Evolutionary conservation across 2,329 filamentous ascomycete species (phyloP).

Genomic region (Pyrenophora teres): DNA sequence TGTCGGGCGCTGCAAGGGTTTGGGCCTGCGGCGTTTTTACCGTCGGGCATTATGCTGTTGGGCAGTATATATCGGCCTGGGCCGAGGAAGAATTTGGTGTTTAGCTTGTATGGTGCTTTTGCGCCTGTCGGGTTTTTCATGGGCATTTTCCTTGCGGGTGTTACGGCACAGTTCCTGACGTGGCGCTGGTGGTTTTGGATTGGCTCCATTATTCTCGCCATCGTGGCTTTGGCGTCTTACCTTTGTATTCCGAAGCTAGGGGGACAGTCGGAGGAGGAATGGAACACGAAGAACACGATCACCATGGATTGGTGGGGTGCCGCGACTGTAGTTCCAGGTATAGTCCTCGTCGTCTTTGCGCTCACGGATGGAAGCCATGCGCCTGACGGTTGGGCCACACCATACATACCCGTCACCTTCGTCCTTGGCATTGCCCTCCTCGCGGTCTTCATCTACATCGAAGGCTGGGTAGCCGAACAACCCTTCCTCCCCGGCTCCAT

Average conservation of each 20-base stretch:
- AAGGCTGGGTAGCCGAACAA: slow-evolving; percentile 70
- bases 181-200: slow-evolving; percentile 46
- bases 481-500: slow-evolving; percentile 73
- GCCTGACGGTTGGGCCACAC: slow-evolving; percentile 70
- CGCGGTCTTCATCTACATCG: slow-evolving; percentile 66
- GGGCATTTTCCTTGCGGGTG: slow-evolving; percentile 44
- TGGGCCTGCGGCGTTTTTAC: slow-evolving; percentile 72
- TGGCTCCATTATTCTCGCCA: slow-evolving; percentile 40
- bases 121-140: slow-evolving; percentile 55
- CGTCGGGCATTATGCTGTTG: slow-evolving; percentile 69
- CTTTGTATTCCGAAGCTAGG: slow-evolving; percentile 36
- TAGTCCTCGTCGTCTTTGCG: slow-evolving; percentile 74
- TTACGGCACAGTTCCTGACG: slow-evolving; percentile 35
- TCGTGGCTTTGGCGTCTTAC: slow-evolving; percentile 36
- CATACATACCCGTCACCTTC: slow-evolving; percentile 71
- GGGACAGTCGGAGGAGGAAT: slow-evolving; percentile 10
- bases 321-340: slow-evolving; percentile 52
- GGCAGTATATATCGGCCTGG: slow-evolving; percentile 69
- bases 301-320: slow-evolving; percentile 49
- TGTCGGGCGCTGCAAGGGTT: slow-evolving; percentile 76
- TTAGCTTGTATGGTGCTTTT: slow-evolving; percentile 62
- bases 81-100: slow-evolving; percentile 70
- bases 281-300: slow-evolving; percentile 7
- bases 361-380: slow-evolving; percentile 75
- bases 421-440: slow-evolving; percentile 66